Evolutionary conservation across 805 yeast species (phyloP).

Genomic region (Saturnispora halmiae): DNA sequence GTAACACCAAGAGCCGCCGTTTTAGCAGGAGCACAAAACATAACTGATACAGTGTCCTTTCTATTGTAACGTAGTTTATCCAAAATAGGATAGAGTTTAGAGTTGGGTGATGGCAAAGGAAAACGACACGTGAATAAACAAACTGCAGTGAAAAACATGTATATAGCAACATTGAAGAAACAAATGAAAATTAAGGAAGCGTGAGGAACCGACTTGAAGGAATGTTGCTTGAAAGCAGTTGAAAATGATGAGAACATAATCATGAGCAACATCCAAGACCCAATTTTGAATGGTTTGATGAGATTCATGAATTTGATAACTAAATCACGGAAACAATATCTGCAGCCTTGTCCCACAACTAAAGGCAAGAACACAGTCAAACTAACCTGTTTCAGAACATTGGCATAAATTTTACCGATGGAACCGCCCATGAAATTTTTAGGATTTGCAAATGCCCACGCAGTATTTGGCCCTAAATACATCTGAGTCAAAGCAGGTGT

Average conservation of each 20-base stretch:
- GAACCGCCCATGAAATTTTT: slow-evolving; percentile 52
- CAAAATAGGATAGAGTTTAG: slow-evolving; percentile 36
- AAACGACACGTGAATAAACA: slow-evolving; percentile 47
- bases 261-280: slow-evolving; percentile 68
- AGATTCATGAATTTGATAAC: slow-evolving; percentile 50
- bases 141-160: slow-evolving; percentile 62
- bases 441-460: slow-evolving; percentile 80
- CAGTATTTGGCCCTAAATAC: slow-evolving; percentile 50
- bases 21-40: slow-evolving; percentile 89
- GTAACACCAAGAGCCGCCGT: slow-evolving; percentile 91
- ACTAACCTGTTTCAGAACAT: slow-evolving; percentile 85
- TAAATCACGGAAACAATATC: slow-evolving; percentile 57
- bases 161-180: slow-evolving; percentile 75
- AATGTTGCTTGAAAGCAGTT: slow-evolving; percentile 76
- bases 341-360: slow-evolving; percentile 80
- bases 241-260: slow-evolving; percentile 58
- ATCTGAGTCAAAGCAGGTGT: slow-evolving; percentile 80
- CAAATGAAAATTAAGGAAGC: slow-evolving; percentile 66
- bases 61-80: slow-evolving; percentile 50
- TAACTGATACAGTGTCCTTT: slow-evolving; percentile 64
- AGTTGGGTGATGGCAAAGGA: slow-evolving; percentile 49
- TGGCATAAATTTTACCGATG: slow-evolving; percentile 51
- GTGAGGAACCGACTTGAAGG: slow-evolving; percentile 47
- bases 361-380: slow-evolving; percentile 71
- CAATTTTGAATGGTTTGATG: slow-evolving; percentile 59